Evolutionary conservation across 805 yeast genomes (phyloP), one percentile per base, ranked within the genome.

Genomic region (Candida rishiriensis): DNA sequence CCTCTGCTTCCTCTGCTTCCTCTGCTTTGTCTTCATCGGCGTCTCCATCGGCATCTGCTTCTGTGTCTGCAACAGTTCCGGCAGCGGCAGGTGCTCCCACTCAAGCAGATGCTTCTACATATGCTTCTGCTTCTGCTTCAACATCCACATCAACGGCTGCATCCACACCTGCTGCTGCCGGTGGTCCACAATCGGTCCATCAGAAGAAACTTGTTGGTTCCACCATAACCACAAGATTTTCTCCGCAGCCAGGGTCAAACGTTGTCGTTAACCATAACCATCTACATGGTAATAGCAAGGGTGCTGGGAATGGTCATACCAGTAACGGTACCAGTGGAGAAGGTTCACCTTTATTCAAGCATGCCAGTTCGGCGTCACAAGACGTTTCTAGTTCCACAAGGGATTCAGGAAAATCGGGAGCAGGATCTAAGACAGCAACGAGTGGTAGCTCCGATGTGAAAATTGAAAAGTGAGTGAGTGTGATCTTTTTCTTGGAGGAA

Each of bases 171-270:
- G 26, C 26, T 21, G 26, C 26, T 21, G 7, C 26, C 26, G 26
- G 26, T 21, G 26, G 29, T 38, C 67, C 61, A 40, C 50, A 49
- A 36, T 44, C 40, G 11, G 50, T 44, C 26, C 45, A 48, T 5
- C 53, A 52, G 39, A 49, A 44, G 38, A 51, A 57, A 45, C 43
- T 47, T 39, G 49, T 46, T 39, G 30, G 51, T 26, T 44, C 61
- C 2, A 44, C 62, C 3, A 53, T 58, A 5, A 51, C 64, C 10
- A 57, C 64, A 3, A 46, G 65, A 43, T 56, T 57, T 39, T 54
- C 63, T 13, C 64, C 63, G 9, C 65, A 61, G 38, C 59, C 61
- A 3, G 59, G 60, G 1, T 43, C 54, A 10, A 48, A 46, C 10
- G 55, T 49, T 26, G 45, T 42, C 29, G 46, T 50, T 10, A 40